Evolutionary conservation across 1,284 basidiomycete genomes (phyloP).

Genomic region (Austroboletus novae-zelandiae): DNA sequence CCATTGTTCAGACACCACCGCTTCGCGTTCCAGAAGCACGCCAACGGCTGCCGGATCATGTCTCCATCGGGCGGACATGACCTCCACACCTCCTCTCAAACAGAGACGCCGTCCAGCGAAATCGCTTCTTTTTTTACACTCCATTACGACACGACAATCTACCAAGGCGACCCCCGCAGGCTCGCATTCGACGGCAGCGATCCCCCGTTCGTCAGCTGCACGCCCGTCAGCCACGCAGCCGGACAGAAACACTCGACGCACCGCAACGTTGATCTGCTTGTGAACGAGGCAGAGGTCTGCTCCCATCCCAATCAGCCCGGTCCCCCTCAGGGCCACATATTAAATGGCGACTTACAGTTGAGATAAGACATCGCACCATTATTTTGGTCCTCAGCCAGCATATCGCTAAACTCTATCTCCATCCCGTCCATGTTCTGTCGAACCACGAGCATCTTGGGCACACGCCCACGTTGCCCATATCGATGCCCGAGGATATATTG

Average conservation of each 20-base stretch:
- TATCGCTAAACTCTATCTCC: slow-evolving; percentile 96
- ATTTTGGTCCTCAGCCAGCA: slow-evolving; percentile 96
- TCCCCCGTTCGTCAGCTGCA: slow-evolving; percentile 45
- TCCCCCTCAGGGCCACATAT: slow-evolving; percentile 17
- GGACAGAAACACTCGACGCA: slow-evolving; percentile 36
- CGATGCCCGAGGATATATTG: slow-evolving; percentile 81
- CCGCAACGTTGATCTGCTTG: slow-evolving; percentile 60
- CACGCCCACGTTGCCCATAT: slow-evolving; percentile 57
- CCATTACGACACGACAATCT: slow-evolving; percentile 14
- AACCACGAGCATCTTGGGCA: slow-evolving; percentile 73
- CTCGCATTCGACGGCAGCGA: slow-evolving; percentile 37
- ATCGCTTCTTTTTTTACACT: slow-evolving; percentile 3
- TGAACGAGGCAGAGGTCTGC: slow-evolving; percentile 54
- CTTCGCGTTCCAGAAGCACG: slow-evolving; percentile 5
- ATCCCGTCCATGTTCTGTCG: slow-evolving; percentile 92
- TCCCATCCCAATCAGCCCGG: slow-evolving; percentile 32
- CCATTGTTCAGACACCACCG: too few relatives aligned
- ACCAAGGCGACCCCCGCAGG: slow-evolving; percentile 51
- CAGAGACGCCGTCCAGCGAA: not conserved
- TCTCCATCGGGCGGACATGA: not conserved
- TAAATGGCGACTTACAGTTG: slow-evolving; percentile 62
- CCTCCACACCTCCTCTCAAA: not conserved
- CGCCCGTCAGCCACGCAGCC: slow-evolving; percentile 2
- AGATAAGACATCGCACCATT: slow-evolving; percentile 90
- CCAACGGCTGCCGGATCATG: not conserved